Evolutionary conservation across 2,329 filamentous ascomycete species (phyloP), one percentile per base, ranked within the genome.

Genomic region (Fusarium devonianum): DNA sequence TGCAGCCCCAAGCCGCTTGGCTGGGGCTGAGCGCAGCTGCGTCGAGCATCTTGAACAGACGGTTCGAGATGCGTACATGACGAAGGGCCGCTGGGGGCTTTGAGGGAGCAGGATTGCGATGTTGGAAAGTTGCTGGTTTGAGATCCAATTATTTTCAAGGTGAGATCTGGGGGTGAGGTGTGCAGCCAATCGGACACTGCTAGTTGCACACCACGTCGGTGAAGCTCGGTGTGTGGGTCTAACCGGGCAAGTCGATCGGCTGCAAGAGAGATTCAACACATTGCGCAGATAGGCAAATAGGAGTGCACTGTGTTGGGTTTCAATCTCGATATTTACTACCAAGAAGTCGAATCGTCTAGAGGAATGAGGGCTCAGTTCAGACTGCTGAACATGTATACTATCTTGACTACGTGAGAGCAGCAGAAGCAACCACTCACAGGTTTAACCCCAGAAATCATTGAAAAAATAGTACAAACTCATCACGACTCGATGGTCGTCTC

Each of bases 1-100:
- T 23, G 41, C 45, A 7, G 49, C 45, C 35, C 58, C 63, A 30
- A 64, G 46, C 25, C 54, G 41, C 48, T 50, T 58, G 12, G 45
- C 44, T 9, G 60, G 43, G 14, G 47, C 45, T 13, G 52, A 41
- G 22, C 64, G 65, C 37, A 69, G 37, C 23, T 65, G 66, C 14
- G 64, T 62, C 33, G 66, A 64, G 56, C 72, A 75, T 60, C 65
- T 69, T 53, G 64, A 66, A 61, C 72, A 74, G 49, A 67, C 58
- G 25, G 65, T 62, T 45, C 70, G 63, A 45, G 72, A 66, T 43
- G 68, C 58, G 56, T 68, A 67, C 72, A 74, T 74, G 38, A 42
- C 53, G 53, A 49, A 35, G 36, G 40, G 44, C 44, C 53, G 30
- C 22, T 19, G 34, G 19, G 28, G 34, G 38, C 38, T 49, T 38